phyloP scores from a whole-genome alignment of 2,329 filamentous ascomycete species.

The Ustulina deusta region DNA sequence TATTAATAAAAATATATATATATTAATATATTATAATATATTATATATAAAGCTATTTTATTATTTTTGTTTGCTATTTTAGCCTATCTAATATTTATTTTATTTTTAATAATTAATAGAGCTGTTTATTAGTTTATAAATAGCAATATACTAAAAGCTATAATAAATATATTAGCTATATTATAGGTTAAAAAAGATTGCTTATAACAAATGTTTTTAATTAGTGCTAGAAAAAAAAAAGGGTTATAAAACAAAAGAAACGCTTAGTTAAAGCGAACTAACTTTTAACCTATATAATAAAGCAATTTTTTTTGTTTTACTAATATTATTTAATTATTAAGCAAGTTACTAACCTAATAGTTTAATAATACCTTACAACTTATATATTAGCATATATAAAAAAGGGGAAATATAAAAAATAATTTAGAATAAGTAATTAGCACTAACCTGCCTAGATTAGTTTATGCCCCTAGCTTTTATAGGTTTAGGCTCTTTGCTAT shows the following conservation, averaged over 20 bases:
- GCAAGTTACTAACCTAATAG: not conserved
- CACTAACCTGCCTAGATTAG: not conserved
- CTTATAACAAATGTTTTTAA: not conserved
- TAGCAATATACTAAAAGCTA: not conserved
- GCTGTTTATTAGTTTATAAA: not conserved
- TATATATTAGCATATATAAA: not conserved
- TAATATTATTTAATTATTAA: slow-evolving; percentile 2
- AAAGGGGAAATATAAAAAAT: slow-evolving; percentile 2
- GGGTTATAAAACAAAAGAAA: not conserved
- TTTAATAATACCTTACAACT: not conserved
- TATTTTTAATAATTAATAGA: not conserved
- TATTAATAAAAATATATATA: not conserved
- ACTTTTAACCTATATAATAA: not conserved
- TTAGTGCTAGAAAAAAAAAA: too few species aligned
- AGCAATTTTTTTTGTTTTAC: not conserved
- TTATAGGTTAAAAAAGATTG: too few species aligned
- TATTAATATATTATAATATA: too few species aligned
- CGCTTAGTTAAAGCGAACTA: not conserved
- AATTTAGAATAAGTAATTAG: slow-evolving; percentile 1
- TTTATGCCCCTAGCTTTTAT: not conserved
- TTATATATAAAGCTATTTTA: too few species aligned
- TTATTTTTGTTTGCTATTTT: not conserved
- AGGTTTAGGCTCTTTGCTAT: too few species aligned
- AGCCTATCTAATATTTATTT: not conserved
- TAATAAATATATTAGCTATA: too few species aligned